Evolutionary conservation across 108 stramenopile genomes (phyloP).

Genomic region (Skeletonema grethae): DNA sequence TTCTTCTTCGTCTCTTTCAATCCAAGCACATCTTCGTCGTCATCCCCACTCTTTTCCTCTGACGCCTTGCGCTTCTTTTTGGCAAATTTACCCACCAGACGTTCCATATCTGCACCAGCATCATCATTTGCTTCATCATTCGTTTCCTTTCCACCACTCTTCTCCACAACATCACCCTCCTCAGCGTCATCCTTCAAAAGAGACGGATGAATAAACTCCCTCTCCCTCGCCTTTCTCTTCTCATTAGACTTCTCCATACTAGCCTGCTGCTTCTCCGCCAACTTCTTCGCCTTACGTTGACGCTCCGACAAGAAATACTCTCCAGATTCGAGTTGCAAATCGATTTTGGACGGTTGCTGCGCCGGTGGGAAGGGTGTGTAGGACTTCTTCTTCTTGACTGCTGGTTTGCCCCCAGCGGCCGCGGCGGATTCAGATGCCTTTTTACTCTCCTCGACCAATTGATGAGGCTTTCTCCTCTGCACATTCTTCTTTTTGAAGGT

Average conservation of each 20-base stretch:
- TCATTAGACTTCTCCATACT: constrained; percentile 49
- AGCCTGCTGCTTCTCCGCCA: constrained; percentile 50
- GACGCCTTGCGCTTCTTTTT: constrained; percentile 13
- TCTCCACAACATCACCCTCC: background rate
- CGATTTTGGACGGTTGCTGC: constrained; percentile 92
- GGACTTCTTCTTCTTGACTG: constrained; percentile 72
- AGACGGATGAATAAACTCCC: constrained; percentile 38
- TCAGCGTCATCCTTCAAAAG: constrained; percentile 3
- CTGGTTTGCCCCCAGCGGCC: constrained; percentile 6
- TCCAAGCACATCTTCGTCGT: background rate
- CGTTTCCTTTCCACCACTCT: background rate
- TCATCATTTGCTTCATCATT: background rate
- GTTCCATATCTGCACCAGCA: constrained; percentile 17
- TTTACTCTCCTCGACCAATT: constrained; percentile 27
- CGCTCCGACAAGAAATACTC: constrained; percentile 86
- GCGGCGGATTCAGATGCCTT: background rate
- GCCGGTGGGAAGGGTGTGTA: constrained; percentile 99
- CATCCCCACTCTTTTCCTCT: background rate
- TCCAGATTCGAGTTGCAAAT: constrained; percentile 93
- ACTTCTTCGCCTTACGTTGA: constrained; percentile 64
- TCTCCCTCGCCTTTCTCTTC: constrained; percentile 63
- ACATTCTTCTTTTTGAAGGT: constrained; percentile 98
- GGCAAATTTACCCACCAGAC: constrained; percentile 28
- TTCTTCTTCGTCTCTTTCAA: constrained; percentile 17
- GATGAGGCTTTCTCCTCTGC: constrained; percentile 79